phyloP scores from a whole-genome alignment of 352 stramenopile species.

The Globisporangium canariense region DNA sequence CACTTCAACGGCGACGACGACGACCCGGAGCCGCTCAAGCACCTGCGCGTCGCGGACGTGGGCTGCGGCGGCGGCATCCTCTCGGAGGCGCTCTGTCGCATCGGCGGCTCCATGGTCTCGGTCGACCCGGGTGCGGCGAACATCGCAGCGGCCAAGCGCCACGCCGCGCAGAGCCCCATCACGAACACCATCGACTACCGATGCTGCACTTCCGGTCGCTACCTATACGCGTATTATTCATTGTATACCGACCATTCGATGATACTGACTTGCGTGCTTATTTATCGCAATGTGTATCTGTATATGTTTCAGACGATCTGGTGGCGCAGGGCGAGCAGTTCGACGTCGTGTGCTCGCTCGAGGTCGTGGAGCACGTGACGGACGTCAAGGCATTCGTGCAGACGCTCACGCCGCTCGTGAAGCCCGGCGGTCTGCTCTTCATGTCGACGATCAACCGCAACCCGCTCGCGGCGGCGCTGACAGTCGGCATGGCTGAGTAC shows the following conservation, averaged over 20 bases:
- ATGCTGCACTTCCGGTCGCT: constrained; percentile 68
- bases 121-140: constrained; percentile 70
- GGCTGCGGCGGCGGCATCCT: constrained; percentile 84
- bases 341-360: constrained; percentile 82
- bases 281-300: background rate
- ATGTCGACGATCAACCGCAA: constrained; percentile 87
- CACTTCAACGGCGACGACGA: constrained; percentile 56
- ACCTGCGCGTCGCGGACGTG: constrained; percentile 63
- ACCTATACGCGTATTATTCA: background rate
- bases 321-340: constrained; percentile 67
- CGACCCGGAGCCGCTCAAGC: constrained; percentile 49
- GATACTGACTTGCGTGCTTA: background rate
- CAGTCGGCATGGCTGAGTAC: constrained; percentile 77
- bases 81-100: constrained; percentile 73
- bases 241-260: background rate
- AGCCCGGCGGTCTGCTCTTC: constrained; percentile 78
- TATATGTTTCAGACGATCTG: constrained; percentile 49
- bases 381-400: constrained; percentile 67
- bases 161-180: constrained; percentile 43
- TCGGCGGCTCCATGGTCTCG: constrained; percentile 72
- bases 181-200: constrained; percentile 80
- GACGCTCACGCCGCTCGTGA: constrained; percentile 74
- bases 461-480: constrained; percentile 52
- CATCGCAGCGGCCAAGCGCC: constrained; percentile 63
- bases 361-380: constrained; percentile 84